A percentile compares a stretch with the other conserved stretches of the same genome.
Conservation (phyloP, 2,329 filamentous ascomycete genomes). For the Fusarium armeniacum region DNA sequence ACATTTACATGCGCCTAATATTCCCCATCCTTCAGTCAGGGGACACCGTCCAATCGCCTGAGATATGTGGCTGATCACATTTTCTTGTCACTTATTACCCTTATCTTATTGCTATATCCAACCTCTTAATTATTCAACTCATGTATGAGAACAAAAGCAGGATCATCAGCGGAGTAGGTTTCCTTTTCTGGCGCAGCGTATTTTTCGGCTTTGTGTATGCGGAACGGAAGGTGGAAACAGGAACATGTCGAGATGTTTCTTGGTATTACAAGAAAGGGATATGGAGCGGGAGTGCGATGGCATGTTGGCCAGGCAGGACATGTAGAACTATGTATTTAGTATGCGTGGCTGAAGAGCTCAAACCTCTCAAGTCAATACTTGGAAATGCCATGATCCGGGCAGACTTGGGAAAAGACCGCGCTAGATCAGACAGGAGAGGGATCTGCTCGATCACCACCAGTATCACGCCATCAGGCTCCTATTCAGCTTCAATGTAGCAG, state of each 20-base stretch:
- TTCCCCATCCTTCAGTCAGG: constrained; percentile 45
- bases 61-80: constrained; percentile 45
- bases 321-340: constrained; percentile 3
- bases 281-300: constrained; percentile 17
- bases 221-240: constrained; percentile 28
- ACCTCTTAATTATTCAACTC: constrained; percentile 36
- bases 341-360: constrained; percentile 10
- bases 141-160: constrained; percentile 35
- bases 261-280: constrained; percentile 14
- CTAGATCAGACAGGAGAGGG: constrained; percentile 41
- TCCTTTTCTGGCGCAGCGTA: constrained; percentile 40
- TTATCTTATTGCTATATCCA: constrained; percentile 38
- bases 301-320: constrained; percentile 12
- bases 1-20: constrained; percentile 50
- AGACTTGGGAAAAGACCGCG: constrained; percentile 30
- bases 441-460: constrained; percentile 43
- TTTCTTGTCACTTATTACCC: constrained; percentile 41
- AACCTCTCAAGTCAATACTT: constrained; percentile 9
- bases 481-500: constrained; percentile 30
- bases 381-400: constrained; percentile 29
- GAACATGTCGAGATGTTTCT: constrained; percentile 20
- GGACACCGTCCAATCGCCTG: constrained; percentile 46
- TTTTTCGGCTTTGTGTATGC: constrained; percentile 41
- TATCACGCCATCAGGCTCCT: constrained; percentile 45
- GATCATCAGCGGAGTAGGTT: constrained; percentile 26